phyloP scores from a whole-genome alignment of 768 basidiomycete genomes.

The Pseudohyphozyma bogoriensis region DNA sequence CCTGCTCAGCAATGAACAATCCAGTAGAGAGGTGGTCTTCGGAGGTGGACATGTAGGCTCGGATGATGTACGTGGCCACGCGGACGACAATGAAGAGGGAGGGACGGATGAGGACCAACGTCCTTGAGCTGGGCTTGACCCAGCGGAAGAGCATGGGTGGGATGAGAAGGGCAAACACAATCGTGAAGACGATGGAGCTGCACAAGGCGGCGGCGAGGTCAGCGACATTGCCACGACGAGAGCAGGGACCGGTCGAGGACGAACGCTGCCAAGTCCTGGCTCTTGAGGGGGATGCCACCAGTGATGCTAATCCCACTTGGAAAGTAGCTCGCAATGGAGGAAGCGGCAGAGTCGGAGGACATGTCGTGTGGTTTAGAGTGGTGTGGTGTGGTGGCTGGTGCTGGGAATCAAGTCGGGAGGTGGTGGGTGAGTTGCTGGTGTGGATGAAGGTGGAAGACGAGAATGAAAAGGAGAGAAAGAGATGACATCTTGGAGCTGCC shows the following conservation, averaged over 20 bases:
- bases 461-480: too few relatives aligned
- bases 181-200: conserved; percentile 16
- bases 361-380: too few relatives aligned
- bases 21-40: conserved; percentile 23
- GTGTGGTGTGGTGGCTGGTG: too few relatives aligned
- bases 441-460: too few relatives aligned
- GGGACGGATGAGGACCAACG: conserved; percentile 1
- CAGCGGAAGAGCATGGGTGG: background rate
- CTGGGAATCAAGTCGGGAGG: too few relatives aligned
- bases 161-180: background rate
- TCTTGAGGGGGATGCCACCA: conserved; percentile 12
- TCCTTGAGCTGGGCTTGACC: background rate
- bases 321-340: too few relatives aligned
- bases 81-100: conserved; percentile 1
- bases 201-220: too few relatives aligned
- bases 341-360: too few relatives aligned
- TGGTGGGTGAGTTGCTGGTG: too few relatives aligned
- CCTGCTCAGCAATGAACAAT: conserved; percentile 11
- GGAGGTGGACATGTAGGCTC: conserved; percentile 31
- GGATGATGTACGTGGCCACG: conserved; percentile 11
- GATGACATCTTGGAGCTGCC: too few relatives aligned
- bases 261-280: conserved; percentile 15
- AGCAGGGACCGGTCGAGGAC: too few relatives aligned
- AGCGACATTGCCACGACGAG: too few relatives aligned
- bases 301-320: conserved; percentile 1